A percentile compares a stretch with the other conserved stretches of the same genome.
These are phyloP conservation scores for Trametes polyzona DNA, from an alignment of 1,284 basidiomycete species.

Conservation along the genomic window DNA sequence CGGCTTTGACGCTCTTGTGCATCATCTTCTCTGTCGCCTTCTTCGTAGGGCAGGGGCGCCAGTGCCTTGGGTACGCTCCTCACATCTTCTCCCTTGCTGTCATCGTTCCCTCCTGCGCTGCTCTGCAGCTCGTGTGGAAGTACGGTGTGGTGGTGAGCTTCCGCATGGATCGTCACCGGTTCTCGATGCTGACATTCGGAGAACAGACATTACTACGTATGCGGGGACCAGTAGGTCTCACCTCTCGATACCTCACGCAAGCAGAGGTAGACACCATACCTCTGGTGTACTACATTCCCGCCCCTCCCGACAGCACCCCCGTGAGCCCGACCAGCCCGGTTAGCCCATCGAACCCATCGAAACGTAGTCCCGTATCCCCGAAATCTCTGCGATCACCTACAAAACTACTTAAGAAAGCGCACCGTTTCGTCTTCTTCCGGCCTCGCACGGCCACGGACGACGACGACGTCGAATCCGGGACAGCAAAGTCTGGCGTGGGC, in stretches of 20 bases:
- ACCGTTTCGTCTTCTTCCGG: constrained; percentile 50
- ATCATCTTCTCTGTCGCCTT: not conserved
- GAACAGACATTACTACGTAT: not conserved
- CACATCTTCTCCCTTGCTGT: not conserved
- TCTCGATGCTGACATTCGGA: not conserved
- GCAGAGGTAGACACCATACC: constrained; percentile 71
- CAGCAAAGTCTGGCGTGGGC: constrained; percentile 18
- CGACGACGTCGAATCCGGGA: constrained; percentile 1
- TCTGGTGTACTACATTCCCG: constrained; percentile 76
- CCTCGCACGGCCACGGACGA: not conserved
- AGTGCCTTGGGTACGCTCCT: not conserved
- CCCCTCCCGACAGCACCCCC: constrained; percentile 53
- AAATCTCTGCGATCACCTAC: constrained; percentile 51
- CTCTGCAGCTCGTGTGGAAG: not conserved
- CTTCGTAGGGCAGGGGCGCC: not conserved
- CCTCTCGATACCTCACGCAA: constrained; percentile 45
- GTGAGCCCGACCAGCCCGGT: constrained; percentile 43
- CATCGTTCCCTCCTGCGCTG: not conserved
- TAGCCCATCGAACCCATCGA: constrained; percentile 4
- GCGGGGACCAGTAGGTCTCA: not conserved
- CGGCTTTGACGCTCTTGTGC: not conserved
- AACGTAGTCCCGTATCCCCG: constrained; percentile 40
- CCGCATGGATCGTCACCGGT: not conserved
- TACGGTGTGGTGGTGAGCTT: not conserved
- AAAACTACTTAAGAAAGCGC: constrained; percentile 34